phyloP scores from a whole-genome alignment of 1,284 basidiomycete genomes.

The Ustilago lituana region DNA sequence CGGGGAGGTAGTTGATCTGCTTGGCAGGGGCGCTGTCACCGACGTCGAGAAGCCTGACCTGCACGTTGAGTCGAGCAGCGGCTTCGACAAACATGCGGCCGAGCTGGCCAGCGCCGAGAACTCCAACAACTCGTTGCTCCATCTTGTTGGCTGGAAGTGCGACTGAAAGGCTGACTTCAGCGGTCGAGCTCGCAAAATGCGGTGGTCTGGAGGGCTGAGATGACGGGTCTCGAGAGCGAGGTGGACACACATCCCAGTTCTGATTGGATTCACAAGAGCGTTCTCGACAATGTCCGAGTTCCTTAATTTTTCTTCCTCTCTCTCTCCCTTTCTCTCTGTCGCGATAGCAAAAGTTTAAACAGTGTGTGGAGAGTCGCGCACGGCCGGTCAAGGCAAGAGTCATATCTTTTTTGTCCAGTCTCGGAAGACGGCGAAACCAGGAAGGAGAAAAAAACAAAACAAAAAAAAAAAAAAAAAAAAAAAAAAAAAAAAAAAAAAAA shows the following conservation, averaged over 20 bases:
- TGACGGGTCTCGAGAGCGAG: too few species aligned
- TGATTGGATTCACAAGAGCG: too few species aligned
- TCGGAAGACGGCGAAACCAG: too few species aligned
- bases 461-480: not conserved
- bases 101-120: slow-evolving; percentile 87
- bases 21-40: slow-evolving; percentile 86
- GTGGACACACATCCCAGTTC: too few species aligned
- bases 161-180: too few species aligned
- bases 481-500: not conserved
- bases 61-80: slow-evolving; percentile 86
- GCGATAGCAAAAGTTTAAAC: slow-evolving; percentile 3
- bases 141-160: slow-evolving; percentile 22
- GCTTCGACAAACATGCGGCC: slow-evolving; percentile 96
- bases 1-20: slow-evolving; percentile 73
- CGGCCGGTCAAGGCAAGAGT: too few species aligned
- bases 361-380: slow-evolving; percentile 1
- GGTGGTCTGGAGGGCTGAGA: too few species aligned
- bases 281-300: not conserved
- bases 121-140: slow-evolving; percentile 56
- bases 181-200: too few species aligned
- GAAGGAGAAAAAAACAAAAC: not conserved
- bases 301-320: not conserved
- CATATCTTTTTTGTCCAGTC: too few species aligned
- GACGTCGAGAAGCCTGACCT: slow-evolving; percentile 86
- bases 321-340: too few species aligned